Evolutionary conservation across 208 protist genomes (phyloP), one percentile per base, ranked within the genome.

Genomic region (Naegleria fowleri): DNA sequence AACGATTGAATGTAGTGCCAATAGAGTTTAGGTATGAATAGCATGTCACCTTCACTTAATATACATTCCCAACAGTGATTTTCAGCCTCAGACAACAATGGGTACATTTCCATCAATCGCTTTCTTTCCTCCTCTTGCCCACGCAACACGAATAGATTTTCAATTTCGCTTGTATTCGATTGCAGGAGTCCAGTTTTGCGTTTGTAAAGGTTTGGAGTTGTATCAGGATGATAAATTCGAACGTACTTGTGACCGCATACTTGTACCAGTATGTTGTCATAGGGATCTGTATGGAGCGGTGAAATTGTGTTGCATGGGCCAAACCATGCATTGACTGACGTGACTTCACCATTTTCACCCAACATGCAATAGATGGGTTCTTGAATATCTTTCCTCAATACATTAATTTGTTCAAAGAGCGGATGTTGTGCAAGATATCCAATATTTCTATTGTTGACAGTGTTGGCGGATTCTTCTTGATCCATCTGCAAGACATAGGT

Each of bases 1-100:
- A 91, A n/a, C 29, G 90, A 86, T 86, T 88, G 22, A 5, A 91
- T 36, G 85, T 85, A 91, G 15, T 91, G 90, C 90, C 90, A 91
- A 75, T 38, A 86, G 22, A 41, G 9, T 67, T 83, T 83, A n/a
- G 90, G 90, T 19, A 91, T 83, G 39, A 38, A 91, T 51, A 91
- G 52, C 9, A n/a, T 36, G 4, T 91, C 67, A 6, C 90, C 90
- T 51, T 41, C 15, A 25, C 38, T 48, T 0, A 91, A 55, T 16
- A 86, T 38, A 5, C 51, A 39, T 38, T 88, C 52, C 33, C 9
- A 79, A 75, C 79, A 86, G n/a, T 36, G 29, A 36, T 25, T 79
- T n/a, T 29, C 13, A 36, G 16, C 29, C n/a, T 79, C n/a, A 3
- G 55, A 67, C 7, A 79, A 13, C 29, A 79, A 79, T 79, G 67